These are phyloP conservation scores for Ilex aquifolium DNA, from an alignment of 257 asterid species.

Conservation along the genomic window DNA sequence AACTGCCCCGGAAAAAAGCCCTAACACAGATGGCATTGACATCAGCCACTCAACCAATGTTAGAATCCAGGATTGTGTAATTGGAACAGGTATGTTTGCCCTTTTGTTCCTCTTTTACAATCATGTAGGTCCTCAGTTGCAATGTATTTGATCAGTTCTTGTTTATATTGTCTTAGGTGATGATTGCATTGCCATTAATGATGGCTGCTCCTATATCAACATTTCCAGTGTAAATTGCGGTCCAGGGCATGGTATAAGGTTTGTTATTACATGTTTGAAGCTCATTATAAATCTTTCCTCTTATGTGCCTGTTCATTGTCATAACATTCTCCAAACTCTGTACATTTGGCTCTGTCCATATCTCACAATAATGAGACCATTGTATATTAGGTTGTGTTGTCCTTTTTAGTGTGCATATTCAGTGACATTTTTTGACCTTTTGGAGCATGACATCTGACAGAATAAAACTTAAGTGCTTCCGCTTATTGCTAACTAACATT, in stretches of 20 bases:
- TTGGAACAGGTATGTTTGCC: constrained; percentile 43
- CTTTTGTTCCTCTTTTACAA: background rate
- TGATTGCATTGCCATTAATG: constrained; percentile 60
- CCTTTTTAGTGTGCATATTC: background rate
- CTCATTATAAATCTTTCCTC: background rate
- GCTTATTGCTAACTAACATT: background rate
- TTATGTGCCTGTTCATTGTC: background rate
- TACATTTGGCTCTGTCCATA: too few relatives aligned
- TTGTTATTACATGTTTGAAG: background rate
- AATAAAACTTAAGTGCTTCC: background rate
- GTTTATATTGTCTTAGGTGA: constrained; percentile 31
- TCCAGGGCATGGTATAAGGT: constrained; percentile 79
- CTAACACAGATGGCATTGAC: constrained; percentile 62
- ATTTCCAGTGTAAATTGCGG: constrained; percentile 53
- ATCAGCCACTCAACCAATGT: constrained; percentile 37
- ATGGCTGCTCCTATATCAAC: constrained; percentile 44
- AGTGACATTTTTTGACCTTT: background rate
- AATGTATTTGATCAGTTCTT: too few relatives aligned
- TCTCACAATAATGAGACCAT: too few relatives aligned
- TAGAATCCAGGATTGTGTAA: constrained; percentile 30
- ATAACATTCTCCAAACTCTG: too few relatives aligned
- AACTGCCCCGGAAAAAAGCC: constrained; percentile 53
- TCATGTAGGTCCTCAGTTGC: background rate
- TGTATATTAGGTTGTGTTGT: background rate
- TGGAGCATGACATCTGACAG: background rate